Base-by-base conservation (phyloP, 140 eudicot species). In the Cichorium intybus region DNA sequence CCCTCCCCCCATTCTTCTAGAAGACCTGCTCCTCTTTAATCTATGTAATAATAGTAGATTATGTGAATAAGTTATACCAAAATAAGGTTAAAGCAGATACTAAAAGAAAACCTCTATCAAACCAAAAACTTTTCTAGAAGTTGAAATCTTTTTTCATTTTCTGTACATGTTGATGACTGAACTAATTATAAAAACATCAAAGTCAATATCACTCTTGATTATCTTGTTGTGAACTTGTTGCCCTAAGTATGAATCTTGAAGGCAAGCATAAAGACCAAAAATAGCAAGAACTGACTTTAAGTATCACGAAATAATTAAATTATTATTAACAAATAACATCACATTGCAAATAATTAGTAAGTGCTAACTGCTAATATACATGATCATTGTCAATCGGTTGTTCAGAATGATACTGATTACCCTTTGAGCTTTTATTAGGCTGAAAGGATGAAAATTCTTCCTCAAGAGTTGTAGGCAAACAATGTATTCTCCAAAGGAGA, bases 261-360 rank as follows among this genome's bases (percentile, higher is more conserved):
- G 67, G 43, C 29, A 60, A 14, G 77, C 72, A 31, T 80, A 72
- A n/a, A 69, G 48, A 39, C 66, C 62, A 27, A 69, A 69, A 12
- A 69, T 17, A 75, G 85, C 88, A 65, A 77, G 74, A 70, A 93
- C 70, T 35, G 81, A 52, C 69, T 77, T 85, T 74, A 93, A 64
- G 97, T 92, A 89, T 64, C 31, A 62, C 43, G 34, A 9, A 67
- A 31, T n/a, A 26, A 49, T 10, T 37, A 29, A 1, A 50, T 24
- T 12, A 10, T 58, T 48, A 39, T 2, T 9, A 60, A n/a, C 29
- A 31, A 31, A 52, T 60, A 50, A 8, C 4, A 45, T 33, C 29
- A 34, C 24, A 27, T 21, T 46, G 37, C 34, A 41, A 50, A 6
- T 28, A 16, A 37, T 15, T n/a, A 4, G 18, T 10, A 54, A n/a